Base-by-base conservation (phyloP, 164 flowering plant species). In the Macadamia integrifolia region DNA sequence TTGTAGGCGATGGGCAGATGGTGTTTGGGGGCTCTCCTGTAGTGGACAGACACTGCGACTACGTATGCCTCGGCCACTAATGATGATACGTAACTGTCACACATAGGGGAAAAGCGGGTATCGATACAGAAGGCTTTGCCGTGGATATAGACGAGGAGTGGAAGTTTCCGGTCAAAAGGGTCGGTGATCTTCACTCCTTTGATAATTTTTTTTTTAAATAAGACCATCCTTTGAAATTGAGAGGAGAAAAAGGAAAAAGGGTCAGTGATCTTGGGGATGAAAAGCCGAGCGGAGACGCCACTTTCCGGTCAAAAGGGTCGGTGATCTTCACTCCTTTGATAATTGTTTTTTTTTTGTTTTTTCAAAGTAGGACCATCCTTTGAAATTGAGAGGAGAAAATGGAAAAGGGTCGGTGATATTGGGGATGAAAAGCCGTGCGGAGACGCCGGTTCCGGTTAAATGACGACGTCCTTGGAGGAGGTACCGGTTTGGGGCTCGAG, bases 11-110 rank as follows among this genome's bases (percentile, higher is more conserved):
- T 60, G 3, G 81, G 84, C 0, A 81, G 67, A 52, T 71, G 78
- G 70, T 78, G 78, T 58, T 78, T 81, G 0, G 83, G 85, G 28
- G 81, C 80, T 1, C 73, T 64, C 50, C 84, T 57, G 72, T 84
- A 84, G 13, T 82, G 79, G 2, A 84, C 74, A 0, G 85, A 82
- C 3, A 84, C 77, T 1, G 71, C 75, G 1, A 84, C 9, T 1
- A 66, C 67, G 1, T 66, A 35, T 9, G 79, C 73, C 23, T 70
- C 46, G 6, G 75, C 61, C 15, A 59, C 77, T 23, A 82, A 4
- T 32, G 8, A 1, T 61, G 65, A 74, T 17, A 81, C 49, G 68
- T 63, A 73, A 29, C 30, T 18, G 46, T 77, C 77, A 62, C 68
- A 43, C 13, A 14, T 3, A 1, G 53, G 53, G 15, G 53, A 49